Percentiles rank a stretch among this genome's conserved stretches.
These are phyloP conservation scores for Colletotrichum noveboracense DNA, from an alignment of 2,329 filamentous ascomycete genomes.

Conservation along the genomic window DNA sequence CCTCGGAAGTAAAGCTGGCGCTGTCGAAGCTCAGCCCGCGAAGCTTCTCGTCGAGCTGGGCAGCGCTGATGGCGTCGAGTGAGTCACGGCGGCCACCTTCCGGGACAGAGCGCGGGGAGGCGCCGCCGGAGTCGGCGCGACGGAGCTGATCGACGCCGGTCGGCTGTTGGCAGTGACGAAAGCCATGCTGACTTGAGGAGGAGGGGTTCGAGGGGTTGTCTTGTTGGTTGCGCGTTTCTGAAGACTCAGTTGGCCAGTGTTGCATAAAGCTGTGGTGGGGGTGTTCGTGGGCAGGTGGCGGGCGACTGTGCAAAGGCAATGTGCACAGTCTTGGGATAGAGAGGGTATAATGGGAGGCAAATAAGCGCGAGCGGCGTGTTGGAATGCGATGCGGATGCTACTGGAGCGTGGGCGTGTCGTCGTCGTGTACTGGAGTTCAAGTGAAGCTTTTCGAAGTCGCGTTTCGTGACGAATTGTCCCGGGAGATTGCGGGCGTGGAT, in stretches of 20 bases:
- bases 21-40: conserved; percentile 54
- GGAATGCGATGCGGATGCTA: conserved; percentile 3
- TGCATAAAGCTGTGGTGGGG: conserved; percentile 66
- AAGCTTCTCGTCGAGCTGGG: conserved; percentile 54
- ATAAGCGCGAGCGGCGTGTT: neutral
- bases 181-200: conserved; percentile 62
- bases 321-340: conserved; percentile 54
- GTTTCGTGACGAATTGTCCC: conserved; percentile 15
- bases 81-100: conserved; percentile 29
- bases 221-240: conserved; percentile 44
- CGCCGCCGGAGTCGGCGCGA: conserved; percentile 36
- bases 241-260: conserved; percentile 57
- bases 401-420: neutral
- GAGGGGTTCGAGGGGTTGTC: conserved; percentile 37
- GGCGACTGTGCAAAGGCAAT: conserved; percentile 54
- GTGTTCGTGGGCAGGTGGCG: conserved; percentile 33
- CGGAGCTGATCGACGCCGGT: conserved; percentile 39
- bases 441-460: conserved; percentile 5
- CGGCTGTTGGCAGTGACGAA: conserved; percentile 44
- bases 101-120: conserved; percentile 40
- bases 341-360: neutral
- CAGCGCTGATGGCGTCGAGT: conserved; percentile 40
- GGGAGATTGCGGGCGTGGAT: conserved; percentile 21
- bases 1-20: conserved; percentile 25
- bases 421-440: neutral